Conservation (phyloP, 257 asterid species). For the Nicotiana obtusifolia region DNA sequence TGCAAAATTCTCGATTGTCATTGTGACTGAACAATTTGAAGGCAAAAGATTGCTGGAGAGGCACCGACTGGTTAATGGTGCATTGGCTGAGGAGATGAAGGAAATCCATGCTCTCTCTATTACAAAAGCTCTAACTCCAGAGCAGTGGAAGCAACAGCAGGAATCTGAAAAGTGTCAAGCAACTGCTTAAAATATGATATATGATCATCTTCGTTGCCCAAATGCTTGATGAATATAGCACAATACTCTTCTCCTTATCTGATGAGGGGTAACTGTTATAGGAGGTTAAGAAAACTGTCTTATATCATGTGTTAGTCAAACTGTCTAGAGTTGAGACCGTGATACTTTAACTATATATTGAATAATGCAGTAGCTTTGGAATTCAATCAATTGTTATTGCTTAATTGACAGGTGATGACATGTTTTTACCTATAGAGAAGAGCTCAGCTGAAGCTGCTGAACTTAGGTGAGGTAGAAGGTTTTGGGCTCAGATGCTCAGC, state of each 20-base stretch:
- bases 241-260: background rate
- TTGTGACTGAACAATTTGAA: conserved; percentile 66
- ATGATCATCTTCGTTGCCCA: background rate
- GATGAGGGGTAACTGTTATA: background rate
- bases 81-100: conserved; percentile 70
- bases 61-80: conserved; percentile 78
- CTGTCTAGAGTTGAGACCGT: background rate
- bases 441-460: background rate
- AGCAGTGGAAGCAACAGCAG: conserved; percentile 68
- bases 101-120: conserved; percentile 88
- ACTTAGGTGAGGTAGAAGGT: background rate
- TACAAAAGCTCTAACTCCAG: conserved; percentile 69
- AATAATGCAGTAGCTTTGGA: background rate
- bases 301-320: background rate
- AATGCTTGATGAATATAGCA: background rate
- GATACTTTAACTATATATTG: background rate
- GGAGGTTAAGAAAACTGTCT: background rate
- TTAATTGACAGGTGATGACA: background rate
- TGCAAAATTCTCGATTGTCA: conserved; percentile 67
- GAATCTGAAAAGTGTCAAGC: conserved; percentile 46
- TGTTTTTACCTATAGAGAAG: background rate
- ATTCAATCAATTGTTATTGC: background rate
- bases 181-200: conserved; percentile 25
- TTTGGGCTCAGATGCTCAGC: background rate
- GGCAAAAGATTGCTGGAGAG: conserved; percentile 88